Percentiles rank a stretch among this genome's conserved stretches.
Conservation (phyloP, 768 basidiomycete species). For the Tylopilus balloui region DNA sequence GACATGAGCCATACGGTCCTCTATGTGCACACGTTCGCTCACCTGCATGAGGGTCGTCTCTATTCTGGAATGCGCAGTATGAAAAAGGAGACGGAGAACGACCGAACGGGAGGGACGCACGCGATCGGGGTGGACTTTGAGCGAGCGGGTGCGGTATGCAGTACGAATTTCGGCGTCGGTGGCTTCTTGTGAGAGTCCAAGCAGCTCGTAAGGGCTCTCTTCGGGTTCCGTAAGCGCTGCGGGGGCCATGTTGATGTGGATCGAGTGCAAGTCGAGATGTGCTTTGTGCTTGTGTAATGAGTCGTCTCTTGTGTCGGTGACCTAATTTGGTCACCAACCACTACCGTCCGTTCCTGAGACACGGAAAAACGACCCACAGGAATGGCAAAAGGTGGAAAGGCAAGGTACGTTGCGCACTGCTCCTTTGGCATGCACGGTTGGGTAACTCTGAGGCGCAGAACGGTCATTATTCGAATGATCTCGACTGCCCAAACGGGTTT, state of each 20-base stretch:
- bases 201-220: slow-evolving; percentile 67
- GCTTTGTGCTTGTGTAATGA: too few relatives aligned
- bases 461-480: slow-evolving; percentile 80
- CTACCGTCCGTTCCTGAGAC: not conserved
- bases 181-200: slow-evolving; percentile 56
- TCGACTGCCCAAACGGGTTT: slow-evolving; percentile 90
- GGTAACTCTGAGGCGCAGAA: slow-evolving; percentile 41
- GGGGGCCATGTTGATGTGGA: slow-evolving; percentile 20
- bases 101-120: slow-evolving; percentile 39
- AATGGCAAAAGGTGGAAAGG: slow-evolving; percentile 63
- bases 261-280: too few relatives aligned
- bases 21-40: not conserved
- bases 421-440: not conserved
- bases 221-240: slow-evolving; percentile 46
- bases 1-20: not conserved
- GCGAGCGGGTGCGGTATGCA: slow-evolving; percentile 72
- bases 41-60: slow-evolving; percentile 78
- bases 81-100: slow-evolving; percentile 10
- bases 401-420: slow-evolving; percentile 37
- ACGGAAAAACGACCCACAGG: not conserved
- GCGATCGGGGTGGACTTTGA: slow-evolving; percentile 86
- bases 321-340: too few relatives aligned
- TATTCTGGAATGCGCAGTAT: slow-evolving; percentile 47
- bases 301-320: too few relatives aligned
- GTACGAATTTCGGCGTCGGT: slow-evolving; percentile 76